These are phyloP conservation scores for Parachaetomium inaequale DNA, from an alignment of 495 filamentous ascomycete species.

Conservation along the genomic window DNA sequence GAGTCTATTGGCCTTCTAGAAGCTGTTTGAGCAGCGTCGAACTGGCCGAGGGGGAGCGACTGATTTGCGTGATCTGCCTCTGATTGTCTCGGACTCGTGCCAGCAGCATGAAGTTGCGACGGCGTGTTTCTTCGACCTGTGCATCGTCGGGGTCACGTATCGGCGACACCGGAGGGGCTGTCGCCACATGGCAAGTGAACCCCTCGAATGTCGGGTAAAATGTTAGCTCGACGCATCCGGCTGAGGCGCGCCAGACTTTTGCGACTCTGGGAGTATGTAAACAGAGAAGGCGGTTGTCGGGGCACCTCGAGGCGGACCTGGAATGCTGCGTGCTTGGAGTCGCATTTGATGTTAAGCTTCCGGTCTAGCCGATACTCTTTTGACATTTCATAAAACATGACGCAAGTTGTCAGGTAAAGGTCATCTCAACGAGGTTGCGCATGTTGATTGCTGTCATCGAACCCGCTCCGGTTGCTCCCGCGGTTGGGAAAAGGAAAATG, in stretches of 20 bases:
- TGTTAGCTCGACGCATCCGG: neutral
- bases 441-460: neutral
- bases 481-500: neutral
- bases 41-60: neutral
- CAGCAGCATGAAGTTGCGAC: slow-evolving; percentile 3
- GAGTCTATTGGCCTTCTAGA: slow-evolving; percentile 16
- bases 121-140: neutral
- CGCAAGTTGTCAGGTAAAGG: neutral
- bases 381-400: neutral
- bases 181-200: slow-evolving; percentile 1
- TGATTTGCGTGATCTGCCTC: slow-evolving; percentile 22
- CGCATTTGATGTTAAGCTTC: neutral
- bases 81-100: slow-evolving; percentile 15
- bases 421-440: no score
- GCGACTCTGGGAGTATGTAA: neutral
- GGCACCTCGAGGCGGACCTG: neutral
- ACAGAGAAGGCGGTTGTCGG: neutral
- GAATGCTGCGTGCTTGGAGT: neutral
- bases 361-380: neutral
- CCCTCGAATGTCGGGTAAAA: slow-evolving; percentile 22
- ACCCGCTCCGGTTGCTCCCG: slow-evolving; percentile 7
- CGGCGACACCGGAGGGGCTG: neutral
- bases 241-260: neutral
- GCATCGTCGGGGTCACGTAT: neutral
- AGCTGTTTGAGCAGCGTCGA: slow-evolving; percentile 12